A percentile compares a stretch with the other conserved stretches of the same genome.
Conservation (phyloP, 192 early-diverging fungal species). For the Umbelopsis vinacea region DNA sequence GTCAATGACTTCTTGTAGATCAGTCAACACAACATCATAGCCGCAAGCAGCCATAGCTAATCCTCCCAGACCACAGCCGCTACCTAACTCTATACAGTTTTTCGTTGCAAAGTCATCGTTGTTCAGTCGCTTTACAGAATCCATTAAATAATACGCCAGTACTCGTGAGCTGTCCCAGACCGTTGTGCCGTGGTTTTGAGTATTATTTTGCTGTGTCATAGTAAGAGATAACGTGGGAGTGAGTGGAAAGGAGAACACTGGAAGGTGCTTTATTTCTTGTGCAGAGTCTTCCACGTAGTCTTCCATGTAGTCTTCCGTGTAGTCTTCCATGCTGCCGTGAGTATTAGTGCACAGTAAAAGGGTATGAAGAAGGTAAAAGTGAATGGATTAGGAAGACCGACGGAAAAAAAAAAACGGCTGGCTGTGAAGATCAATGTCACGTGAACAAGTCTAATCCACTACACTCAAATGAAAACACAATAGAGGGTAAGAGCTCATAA, state of each 20-base stretch:
- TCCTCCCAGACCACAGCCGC: constrained; percentile 40
- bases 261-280: constrained; percentile 10
- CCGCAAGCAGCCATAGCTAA: constrained; percentile 36
- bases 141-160: constrained; percentile 27
- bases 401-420: too few species aligned
- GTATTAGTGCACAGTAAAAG: too few species aligned
- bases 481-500: too few species aligned
- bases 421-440: too few species aligned
- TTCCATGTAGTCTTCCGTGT: not conserved
- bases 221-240: constrained; percentile 11
- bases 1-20: constrained; percentile 34
- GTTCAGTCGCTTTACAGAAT: constrained; percentile 11
- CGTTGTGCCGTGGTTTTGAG: constrained; percentile 41
- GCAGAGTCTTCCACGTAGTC: constrained; percentile 1
- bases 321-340: too few species aligned
- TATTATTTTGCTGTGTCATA: constrained; percentile 33
- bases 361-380: not conserved
- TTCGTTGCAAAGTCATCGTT: constrained; percentile 13
- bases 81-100: constrained; percentile 40
- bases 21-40: constrained; percentile 32
- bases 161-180: constrained; percentile 37
- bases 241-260: constrained; percentile 16
- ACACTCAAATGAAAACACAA: too few species aligned
- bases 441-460: too few species aligned
- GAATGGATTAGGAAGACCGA: too few species aligned